A percentile compares a stretch with the other conserved stretches of the same genome.
phyloP scores from a whole-genome alignment of 352 stramenopile genomes.

The Pythium rhizo-oryzae region DNA sequence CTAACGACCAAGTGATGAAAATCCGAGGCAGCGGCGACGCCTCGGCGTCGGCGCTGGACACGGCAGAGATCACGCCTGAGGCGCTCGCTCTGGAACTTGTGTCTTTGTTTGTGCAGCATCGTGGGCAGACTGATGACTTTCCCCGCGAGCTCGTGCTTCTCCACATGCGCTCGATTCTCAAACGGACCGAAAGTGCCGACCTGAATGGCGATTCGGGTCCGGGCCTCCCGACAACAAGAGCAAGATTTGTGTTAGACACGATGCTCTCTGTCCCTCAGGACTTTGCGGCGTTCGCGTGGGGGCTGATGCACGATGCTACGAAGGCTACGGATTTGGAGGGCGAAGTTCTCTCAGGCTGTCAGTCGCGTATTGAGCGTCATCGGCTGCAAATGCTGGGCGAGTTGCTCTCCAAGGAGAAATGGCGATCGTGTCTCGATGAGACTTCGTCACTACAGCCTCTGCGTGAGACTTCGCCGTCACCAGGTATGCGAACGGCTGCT shows the following conservation, averaged over 20 bases:
- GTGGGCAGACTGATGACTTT: constrained; percentile 44
- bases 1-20: constrained; percentile 59
- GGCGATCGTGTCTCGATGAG: background rate
- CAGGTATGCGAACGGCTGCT: no score
- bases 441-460: background rate
- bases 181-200: background rate
- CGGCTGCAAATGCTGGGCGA: constrained; percentile 24
- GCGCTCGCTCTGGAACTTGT: constrained; percentile 56
- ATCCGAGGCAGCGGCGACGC: constrained; percentile 37
- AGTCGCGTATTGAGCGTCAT: constrained; percentile 7
- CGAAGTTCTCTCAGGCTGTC: background rate
- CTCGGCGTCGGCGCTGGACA: constrained; percentile 28
- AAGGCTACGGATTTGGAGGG: constrained; percentile 1
- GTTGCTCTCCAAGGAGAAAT: constrained; percentile 6
- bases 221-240: background rate
- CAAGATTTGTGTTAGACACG: constrained; percentile 52
- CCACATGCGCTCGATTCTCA: constrained; percentile 54
- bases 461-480: background rate
- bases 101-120: constrained; percentile 68
- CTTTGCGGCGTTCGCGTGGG: constrained; percentile 51
- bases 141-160: constrained; percentile 68
- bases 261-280: constrained; percentile 56
- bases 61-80: constrained; percentile 22
- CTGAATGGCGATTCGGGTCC: background rate
- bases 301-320: constrained; percentile 35